A percentile compares a stretch with the other conserved stretches of the same genome.
phyloP scores from a whole-genome alignment of 2,329 filamentous ascomycete species.

The Aspergillus cejpii region DNA sequence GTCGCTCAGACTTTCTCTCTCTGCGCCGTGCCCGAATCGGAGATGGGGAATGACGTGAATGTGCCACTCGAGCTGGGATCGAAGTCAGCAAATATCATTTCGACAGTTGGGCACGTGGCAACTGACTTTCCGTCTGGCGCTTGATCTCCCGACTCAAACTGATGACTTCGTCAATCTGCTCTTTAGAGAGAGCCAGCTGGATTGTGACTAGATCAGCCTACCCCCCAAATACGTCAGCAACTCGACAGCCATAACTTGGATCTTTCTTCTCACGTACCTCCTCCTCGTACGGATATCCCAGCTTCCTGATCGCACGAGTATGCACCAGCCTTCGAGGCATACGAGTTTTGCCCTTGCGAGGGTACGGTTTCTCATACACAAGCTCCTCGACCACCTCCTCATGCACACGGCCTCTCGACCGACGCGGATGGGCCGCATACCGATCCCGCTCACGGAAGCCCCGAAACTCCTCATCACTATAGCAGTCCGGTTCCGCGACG shows the following conservation, averaged over 20 bases:
- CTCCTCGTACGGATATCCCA: slow-evolving; percentile 80
- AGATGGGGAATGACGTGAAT: slow-evolving; percentile 16
- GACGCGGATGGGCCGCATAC: slow-evolving; percentile 44
- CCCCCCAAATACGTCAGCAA: slow-evolving; percentile 1
- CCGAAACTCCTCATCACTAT: slow-evolving; percentile 66
- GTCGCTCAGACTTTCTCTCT: slow-evolving; percentile 21
- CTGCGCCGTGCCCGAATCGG: slow-evolving; percentile 20
- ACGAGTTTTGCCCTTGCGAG: slow-evolving; percentile 81
- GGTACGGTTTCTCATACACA: slow-evolving; percentile 49
- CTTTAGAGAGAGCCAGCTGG: slow-evolving; percentile 74
- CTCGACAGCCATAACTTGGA: too few relatives aligned
- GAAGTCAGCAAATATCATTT: slow-evolving; percentile 4
- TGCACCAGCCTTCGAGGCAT: slow-evolving; percentile 77
- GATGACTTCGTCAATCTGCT: slow-evolving; percentile 87
- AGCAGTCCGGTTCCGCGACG: slow-evolving; percentile 60
- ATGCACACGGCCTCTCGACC: slow-evolving; percentile 37
- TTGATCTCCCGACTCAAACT: slow-evolving; percentile 63
- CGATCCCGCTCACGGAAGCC: slow-evolving; percentile 58
- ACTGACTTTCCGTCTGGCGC: slow-evolving; percentile 30
- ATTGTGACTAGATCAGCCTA: slow-evolving; percentile 76
- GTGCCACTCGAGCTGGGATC: slow-evolving; percentile 20
- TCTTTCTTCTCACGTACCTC: slow-evolving; percentile 53
- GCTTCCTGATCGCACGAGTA: slow-evolving; percentile 70
- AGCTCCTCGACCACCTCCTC: slow-evolving; percentile 27
- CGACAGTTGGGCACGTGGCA: slow-evolving; percentile 6